Evolutionary conservation across 768 basidiomycete species (phyloP).

Genomic region (Floccularia luteovirens): DNA sequence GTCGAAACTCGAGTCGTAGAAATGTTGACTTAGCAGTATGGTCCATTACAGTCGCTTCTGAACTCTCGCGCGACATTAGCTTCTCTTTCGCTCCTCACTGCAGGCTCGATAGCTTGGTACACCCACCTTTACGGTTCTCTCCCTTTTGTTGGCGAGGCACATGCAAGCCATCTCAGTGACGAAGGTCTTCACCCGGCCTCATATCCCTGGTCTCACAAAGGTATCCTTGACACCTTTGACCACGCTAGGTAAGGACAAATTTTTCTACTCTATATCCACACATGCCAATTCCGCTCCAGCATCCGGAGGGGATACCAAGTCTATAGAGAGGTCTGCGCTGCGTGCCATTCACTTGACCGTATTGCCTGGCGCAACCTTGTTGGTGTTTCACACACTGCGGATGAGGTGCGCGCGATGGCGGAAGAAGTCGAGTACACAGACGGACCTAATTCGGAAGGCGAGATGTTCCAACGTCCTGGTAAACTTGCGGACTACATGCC

Average conservation of each 20-base stretch:
- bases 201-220: constrained; percentile 92
- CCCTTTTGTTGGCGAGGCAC: constrained; percentile 87
- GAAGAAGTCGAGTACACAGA: constrained; percentile 97
- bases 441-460: constrained; percentile 89
- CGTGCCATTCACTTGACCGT: constrained; percentile 98
- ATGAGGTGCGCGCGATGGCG: constrained; percentile 85
- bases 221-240: constrained; percentile 86
- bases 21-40: constrained; percentile 7
- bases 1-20: constrained; percentile 12
- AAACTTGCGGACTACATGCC: constrained; percentile 98
- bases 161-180: constrained; percentile 88
- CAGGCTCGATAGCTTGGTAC: constrained; percentile 94
- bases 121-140: constrained; percentile 86
- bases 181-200: constrained; percentile 86
- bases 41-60: constrained; percentile 42
- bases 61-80: constrained; percentile 69
- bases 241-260: constrained; percentile 74
- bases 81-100: constrained; percentile 70
- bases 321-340: constrained; percentile 98
- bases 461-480: constrained; percentile 98
- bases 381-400: constrained; percentile 92
- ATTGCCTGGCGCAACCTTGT: constrained; percentile 99
- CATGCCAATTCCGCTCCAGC: constrained; percentile 30
- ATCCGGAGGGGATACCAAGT: constrained; percentile 96
- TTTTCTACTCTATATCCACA: constrained; percentile 6